Evolutionary conservation across 2,329 filamentous ascomycete genomes (phyloP).

Genomic region (Cryphonectria radicalis): DNA sequence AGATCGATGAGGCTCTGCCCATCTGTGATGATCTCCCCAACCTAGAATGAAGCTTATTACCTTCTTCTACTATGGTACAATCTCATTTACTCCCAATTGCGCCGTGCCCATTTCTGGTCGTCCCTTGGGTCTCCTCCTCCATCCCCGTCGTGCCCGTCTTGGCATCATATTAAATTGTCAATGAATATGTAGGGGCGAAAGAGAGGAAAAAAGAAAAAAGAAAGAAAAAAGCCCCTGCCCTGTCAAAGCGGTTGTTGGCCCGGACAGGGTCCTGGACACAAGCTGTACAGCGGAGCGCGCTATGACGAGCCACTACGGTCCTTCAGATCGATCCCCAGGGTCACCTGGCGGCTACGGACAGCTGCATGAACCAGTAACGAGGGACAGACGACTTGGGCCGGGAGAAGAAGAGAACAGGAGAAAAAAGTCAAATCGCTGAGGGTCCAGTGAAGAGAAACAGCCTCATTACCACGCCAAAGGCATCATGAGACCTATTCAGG

Average conservation of each 20-base stretch:
- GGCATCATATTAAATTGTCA: slow-evolving; percentile 17
- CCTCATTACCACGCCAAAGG: background rate
- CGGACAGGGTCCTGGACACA: slow-evolving; percentile 17
- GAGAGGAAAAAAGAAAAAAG: slow-evolving; percentile 15
- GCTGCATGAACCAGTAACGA: slow-evolving; percentile 27
- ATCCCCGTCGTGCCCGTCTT: background rate
- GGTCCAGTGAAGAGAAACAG: background rate
- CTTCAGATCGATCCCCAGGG: background rate
- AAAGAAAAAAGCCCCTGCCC: slow-evolving; percentile 14
- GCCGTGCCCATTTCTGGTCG: background rate
- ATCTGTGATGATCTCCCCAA: slow-evolving; percentile 20
- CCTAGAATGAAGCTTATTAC: slow-evolving; percentile 5
- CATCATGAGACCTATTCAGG: background rate
- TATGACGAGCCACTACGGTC: slow-evolving; percentile 18
- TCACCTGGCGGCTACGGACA: slow-evolving; percentile 14
- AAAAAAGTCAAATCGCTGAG: background rate
- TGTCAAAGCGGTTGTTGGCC: slow-evolving; percentile 15
- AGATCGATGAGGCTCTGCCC: slow-evolving; percentile 27
- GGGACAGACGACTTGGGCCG: background rate
- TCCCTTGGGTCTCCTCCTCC: background rate
- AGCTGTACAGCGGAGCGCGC: slow-evolving; percentile 22
- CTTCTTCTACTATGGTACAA: background rate
- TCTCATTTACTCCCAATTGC: background rate
- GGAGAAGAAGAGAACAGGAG: background rate
- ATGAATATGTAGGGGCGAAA: background rate